Conservation (phyloP, 352 stramenopile species). For the Halophytophthora batemanensis region DNA sequence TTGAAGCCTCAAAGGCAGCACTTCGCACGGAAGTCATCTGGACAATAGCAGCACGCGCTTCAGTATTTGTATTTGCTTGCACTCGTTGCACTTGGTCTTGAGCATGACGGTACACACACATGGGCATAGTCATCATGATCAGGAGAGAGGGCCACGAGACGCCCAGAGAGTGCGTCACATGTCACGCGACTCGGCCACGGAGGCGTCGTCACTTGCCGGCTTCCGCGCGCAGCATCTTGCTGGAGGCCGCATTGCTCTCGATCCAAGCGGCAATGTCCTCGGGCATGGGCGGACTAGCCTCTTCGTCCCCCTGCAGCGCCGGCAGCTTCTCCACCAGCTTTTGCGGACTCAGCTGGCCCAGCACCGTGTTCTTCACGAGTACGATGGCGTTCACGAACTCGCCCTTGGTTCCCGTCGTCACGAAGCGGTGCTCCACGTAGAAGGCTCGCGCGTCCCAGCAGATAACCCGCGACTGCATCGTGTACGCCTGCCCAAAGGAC, state of each 20-base stretch:
- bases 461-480: constrained; percentile 67
- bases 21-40: too few relatives aligned
- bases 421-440: constrained; percentile 86
- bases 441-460: constrained; percentile 83
- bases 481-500: constrained; percentile 62
- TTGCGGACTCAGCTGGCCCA: constrained; percentile 54
- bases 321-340: constrained; percentile 67
- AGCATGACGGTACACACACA: too few relatives aligned
- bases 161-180: too few relatives aligned
- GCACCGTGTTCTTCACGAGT: constrained; percentile 85
- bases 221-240: constrained; percentile 57
- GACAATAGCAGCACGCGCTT: too few relatives aligned
- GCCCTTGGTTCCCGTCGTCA: constrained; percentile 33
- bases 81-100: too few relatives aligned
- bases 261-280: constrained; percentile 66
- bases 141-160: too few relatives aligned
- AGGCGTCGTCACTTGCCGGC: constrained; percentile 9
- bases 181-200: neutral
- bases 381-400: constrained; percentile 85
- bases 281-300: constrained; percentile 35
- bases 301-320: constrained; percentile 24
- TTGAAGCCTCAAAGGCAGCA: too few relatives aligned
- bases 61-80: too few relatives aligned
- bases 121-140: too few relatives aligned
- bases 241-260: constrained; percentile 72